These are phyloP conservation scores for Penstemon barbatus DNA, from an alignment of 257 asterid species.

Conservation along the genomic window DNA sequence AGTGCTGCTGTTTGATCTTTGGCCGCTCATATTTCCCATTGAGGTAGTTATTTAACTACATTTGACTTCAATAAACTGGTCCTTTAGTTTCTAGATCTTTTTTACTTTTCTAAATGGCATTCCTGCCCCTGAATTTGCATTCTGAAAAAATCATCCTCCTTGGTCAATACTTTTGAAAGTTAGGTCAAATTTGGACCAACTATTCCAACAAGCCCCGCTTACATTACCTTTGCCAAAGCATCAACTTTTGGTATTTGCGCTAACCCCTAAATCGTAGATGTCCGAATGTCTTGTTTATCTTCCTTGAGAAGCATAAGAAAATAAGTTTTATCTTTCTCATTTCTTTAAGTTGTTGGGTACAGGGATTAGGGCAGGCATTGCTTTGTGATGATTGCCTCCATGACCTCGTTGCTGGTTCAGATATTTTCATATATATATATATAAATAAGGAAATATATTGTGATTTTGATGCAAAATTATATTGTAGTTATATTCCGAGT, in stretches of 20 bases:
- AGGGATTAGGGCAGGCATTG: background rate
- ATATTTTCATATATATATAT: background rate
- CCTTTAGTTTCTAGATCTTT: background rate
- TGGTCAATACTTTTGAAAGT: background rate
- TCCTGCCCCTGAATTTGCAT: background rate
- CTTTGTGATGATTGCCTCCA: background rate
- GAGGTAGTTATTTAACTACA: background rate
- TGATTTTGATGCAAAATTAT: background rate
- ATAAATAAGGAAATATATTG: background rate
- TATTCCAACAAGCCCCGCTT: too few species aligned
- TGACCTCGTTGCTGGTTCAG: background rate
- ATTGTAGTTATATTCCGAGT: constrained; percentile 1
- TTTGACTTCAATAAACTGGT: background rate
- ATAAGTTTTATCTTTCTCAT: background rate
- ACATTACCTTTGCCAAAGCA: too few species aligned
- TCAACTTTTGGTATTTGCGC: too few species aligned
- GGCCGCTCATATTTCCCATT: background rate
- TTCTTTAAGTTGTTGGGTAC: background rate
- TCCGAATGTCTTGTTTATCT: too few species aligned
- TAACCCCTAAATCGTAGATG: too few species aligned
- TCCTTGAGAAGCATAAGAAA: too few species aligned
- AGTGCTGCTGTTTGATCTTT: constrained; percentile 52
- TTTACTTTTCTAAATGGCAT: background rate
- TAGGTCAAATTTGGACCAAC: too few species aligned
- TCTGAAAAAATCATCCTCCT: background rate